Evolutionary conservation across 1,139 yeast genomes (phyloP).

Genomic region (Pichia inconspicua): DNA sequence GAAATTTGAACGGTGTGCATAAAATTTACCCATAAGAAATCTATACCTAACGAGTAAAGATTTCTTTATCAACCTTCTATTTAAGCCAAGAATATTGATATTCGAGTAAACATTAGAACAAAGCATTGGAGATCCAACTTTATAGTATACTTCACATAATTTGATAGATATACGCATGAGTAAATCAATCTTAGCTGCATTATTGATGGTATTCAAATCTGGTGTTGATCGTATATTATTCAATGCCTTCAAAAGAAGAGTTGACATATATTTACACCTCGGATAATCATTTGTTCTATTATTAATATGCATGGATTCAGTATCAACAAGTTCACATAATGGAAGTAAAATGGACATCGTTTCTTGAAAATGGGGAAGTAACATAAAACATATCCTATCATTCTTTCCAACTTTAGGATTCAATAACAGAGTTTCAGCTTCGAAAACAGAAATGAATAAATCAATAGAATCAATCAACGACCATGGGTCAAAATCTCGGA

Average conservation of each 20-base stretch:
- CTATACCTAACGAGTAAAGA: slow-evolving; percentile 59
- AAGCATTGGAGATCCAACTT: slow-evolving; percentile 53
- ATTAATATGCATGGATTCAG: slow-evolving; percentile 36
- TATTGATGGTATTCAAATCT: slow-evolving; percentile 32
- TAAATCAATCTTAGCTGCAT: slow-evolving; percentile 40
- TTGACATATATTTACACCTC: slow-evolving; percentile 47
- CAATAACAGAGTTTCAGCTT: slow-evolving; percentile 53
- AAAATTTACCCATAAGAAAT: slow-evolving; percentile 59
- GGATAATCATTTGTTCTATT: slow-evolving; percentile 34
- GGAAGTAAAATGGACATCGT: slow-evolving; percentile 41
- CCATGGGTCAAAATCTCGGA: slow-evolving; percentile 54
- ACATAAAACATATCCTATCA: slow-evolving; percentile 18
- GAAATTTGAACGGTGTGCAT: slow-evolving; percentile 52
- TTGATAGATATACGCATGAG: slow-evolving; percentile 49
- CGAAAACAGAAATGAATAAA: slow-evolving; percentile 43
- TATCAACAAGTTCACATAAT: slow-evolving; percentile 43
- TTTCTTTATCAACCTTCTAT: slow-evolving; percentile 37
- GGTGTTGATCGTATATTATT: slow-evolving; percentile 57
- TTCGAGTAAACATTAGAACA: slow-evolving; percentile 74
- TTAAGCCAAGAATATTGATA: slow-evolving; percentile 52
- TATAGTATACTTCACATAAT: slow-evolving; percentile 57
- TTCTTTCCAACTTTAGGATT: slow-evolving; percentile 43
- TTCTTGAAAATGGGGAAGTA: slow-evolving; percentile 39
- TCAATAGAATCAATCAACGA: slow-evolving; percentile 53
- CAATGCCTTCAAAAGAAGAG: slow-evolving; percentile 51